Conservation (phyloP, 2,329 filamentous ascomycete genomes). For the Penicillium sp. region DNA sequence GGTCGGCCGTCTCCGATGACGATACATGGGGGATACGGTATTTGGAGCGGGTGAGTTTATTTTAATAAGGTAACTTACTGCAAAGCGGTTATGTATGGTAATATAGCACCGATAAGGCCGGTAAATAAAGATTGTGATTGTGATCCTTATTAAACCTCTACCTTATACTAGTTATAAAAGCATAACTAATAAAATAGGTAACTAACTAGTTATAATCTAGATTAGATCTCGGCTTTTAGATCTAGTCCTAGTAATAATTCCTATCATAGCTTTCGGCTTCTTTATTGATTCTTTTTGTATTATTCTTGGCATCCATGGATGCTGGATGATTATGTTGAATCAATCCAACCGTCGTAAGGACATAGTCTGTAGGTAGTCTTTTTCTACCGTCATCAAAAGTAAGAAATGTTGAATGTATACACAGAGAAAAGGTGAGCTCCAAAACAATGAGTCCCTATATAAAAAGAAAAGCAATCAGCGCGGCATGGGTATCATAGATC, state of each 20-base stretch:
- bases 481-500: slow-evolving; percentile 40
- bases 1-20: slow-evolving; percentile 30
- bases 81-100: slow-evolving; percentile 4
- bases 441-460: slow-evolving; percentile 10
- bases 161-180: too few species aligned
- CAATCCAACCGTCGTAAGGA: neutral
- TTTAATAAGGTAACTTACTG: neutral
- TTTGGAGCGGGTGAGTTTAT: neutral
- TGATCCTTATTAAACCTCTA: too few species aligned
- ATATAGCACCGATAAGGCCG: slow-evolving; percentile 10
- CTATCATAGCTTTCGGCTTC: too few species aligned
- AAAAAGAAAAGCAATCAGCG: slow-evolving; percentile 11
- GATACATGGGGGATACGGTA: neutral
- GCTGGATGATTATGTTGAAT: slow-evolving; percentile 13
- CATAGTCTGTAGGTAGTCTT: neutral
- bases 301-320: neutral
- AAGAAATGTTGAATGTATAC: slow-evolving; percentile 36
- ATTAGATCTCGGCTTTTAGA: too few species aligned
- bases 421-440: slow-evolving; percentile 12
- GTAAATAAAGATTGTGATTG: neutral
- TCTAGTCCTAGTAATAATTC: too few species aligned
- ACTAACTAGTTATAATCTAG: too few species aligned
- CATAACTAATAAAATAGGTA: too few species aligned
- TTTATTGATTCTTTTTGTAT: neutral
- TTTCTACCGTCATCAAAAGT: slow-evolving; percentile 1